Conservation (phyloP, 2,329 filamentous ascomycete species). For the Aaosphaeria arxii region DNA sequence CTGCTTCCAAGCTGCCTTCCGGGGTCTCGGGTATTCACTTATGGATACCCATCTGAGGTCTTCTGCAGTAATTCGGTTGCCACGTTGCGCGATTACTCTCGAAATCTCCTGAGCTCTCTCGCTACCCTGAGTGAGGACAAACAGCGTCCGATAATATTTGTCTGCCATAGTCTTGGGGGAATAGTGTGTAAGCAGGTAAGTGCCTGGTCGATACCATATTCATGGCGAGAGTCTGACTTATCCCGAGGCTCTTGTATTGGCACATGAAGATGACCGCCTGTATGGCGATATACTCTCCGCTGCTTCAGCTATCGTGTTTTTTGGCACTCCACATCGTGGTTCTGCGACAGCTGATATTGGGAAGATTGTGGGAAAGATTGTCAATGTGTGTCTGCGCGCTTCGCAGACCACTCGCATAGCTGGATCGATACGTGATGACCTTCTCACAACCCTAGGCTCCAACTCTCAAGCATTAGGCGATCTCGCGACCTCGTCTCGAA, state of each 20-base stretch:
- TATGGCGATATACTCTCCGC: slow-evolving; percentile 12
- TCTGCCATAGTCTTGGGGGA: slow-evolving; percentile 21
- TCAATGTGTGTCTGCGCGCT: slow-evolving; percentile 9
- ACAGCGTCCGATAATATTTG: slow-evolving; percentile 16
- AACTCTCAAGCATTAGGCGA: slow-evolving; percentile 8
- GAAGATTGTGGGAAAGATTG: slow-evolving; percentile 11
- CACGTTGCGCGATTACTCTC: slow-evolving; percentile 13
- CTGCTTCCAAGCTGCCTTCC: slow-evolving; percentile 28
- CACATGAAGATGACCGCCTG: slow-evolving; percentile 9
- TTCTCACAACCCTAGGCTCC: slow-evolving; percentile 10
- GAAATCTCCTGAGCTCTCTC: slow-evolving; percentile 11
- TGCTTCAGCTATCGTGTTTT: slow-evolving; percentile 13
- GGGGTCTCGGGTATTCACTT: slow-evolving; percentile 17
- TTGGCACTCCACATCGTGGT: slow-evolving; percentile 17
- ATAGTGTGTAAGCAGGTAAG: slow-evolving; percentile 20
- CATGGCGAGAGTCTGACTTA: slow-evolving; percentile 5
- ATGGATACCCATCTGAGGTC: slow-evolving; percentile 19
- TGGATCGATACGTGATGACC: slow-evolving; percentile 11
- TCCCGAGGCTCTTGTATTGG: slow-evolving; percentile 14
- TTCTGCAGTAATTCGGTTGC: slow-evolving; percentile 16
- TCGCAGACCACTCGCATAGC: slow-evolving; percentile 9
- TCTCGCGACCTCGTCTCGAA: slow-evolving; percentile 11
- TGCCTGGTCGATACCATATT: background rate
- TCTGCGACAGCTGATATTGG: slow-evolving; percentile 12
- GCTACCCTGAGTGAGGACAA: slow-evolving; percentile 4